Conservation (phyloP, 176 grass and related monocot genomes). For the Phyllostachys edulis region DNA sequence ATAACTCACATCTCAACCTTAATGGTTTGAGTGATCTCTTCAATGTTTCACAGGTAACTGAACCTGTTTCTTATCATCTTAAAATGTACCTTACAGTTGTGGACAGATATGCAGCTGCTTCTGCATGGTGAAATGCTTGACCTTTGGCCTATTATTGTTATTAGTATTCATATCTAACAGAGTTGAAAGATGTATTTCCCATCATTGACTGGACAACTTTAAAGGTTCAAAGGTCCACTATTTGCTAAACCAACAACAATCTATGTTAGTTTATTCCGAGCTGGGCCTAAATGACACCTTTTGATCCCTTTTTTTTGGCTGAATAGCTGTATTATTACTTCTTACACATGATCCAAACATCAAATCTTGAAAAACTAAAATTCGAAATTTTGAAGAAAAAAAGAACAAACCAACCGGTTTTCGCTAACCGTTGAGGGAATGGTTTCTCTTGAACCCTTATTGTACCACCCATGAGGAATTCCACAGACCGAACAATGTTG, state of each 20-base stretch:
- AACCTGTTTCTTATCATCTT: constrained; percentile 12
- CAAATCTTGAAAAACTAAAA: not conserved
- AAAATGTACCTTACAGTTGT: not conserved
- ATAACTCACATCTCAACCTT: constrained; percentile 93
- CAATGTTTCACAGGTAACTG: constrained; percentile 74
- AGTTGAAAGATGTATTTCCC: not conserved
- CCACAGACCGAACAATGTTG: not conserved
- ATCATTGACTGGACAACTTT: not conserved
- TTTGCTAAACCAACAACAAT: not conserved
- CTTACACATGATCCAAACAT: not conserved
- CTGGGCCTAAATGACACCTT: not conserved
- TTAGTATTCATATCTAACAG: not conserved
- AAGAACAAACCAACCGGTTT: not conserved
- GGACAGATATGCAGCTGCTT: not conserved
- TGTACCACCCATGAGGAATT: not conserved
- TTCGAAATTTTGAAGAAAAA: not conserved
- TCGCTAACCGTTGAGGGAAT: not conserved
- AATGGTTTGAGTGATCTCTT: constrained; percentile 84
- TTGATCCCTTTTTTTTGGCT: not conserved
- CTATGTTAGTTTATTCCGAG: not conserved
- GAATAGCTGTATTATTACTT: not conserved
- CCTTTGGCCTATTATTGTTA: not conserved
- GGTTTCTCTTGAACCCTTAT: not conserved
- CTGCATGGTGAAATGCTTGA: not conserved
- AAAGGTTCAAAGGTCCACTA: not conserved